These are phyloP conservation scores for Corylus heterophylla DNA, from an alignment of 306 rosid species.

Conservation along the genomic window DNA sequence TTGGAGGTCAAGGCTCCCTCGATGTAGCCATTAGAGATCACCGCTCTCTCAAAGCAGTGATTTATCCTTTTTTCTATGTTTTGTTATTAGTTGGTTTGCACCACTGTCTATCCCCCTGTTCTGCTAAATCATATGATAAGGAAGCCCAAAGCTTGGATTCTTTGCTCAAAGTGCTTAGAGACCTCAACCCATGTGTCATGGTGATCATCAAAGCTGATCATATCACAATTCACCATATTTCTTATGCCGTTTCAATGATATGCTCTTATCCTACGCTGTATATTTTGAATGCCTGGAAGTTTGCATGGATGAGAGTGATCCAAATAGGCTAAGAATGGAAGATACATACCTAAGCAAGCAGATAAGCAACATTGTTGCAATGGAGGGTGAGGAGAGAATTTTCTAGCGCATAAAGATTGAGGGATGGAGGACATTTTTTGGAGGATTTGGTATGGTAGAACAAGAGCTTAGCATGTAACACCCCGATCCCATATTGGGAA, in stretches of 20 bases:
- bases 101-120: conserved; percentile 23
- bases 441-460: conserved; percentile 57
- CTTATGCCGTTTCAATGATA: conserved; percentile 58
- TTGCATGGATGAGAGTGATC: conserved; percentile 45
- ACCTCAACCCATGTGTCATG: conserved; percentile 44
- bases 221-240: conserved; percentile 57
- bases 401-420: conserved; percentile 49
- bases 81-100: too few relatives aligned
- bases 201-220: conserved; percentile 53
- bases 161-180: conserved; percentile 43
- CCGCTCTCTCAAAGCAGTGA: too few relatives aligned
- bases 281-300: conserved; percentile 52
- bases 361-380: conserved; percentile 48
- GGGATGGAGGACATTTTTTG: conserved; percentile 63
- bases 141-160: conserved; percentile 44
- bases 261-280: conserved; percentile 54
- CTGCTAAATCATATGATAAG: conserved; percentile 37
- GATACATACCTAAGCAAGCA: conserved; percentile 42
- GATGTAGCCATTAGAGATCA: too few relatives aligned
- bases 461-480: conserved; percentile 36
- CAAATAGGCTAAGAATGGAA: conserved; percentile 38
- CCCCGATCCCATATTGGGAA: too few relatives aligned
- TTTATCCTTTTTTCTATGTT: too few relatives aligned
- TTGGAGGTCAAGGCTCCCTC: too few relatives aligned
- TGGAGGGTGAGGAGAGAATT: conserved; percentile 61